Evolutionary conservation across 2,329 filamentous ascomycete genomes (phyloP).

Genomic region (Tolypocladium guangdongense): DNA sequence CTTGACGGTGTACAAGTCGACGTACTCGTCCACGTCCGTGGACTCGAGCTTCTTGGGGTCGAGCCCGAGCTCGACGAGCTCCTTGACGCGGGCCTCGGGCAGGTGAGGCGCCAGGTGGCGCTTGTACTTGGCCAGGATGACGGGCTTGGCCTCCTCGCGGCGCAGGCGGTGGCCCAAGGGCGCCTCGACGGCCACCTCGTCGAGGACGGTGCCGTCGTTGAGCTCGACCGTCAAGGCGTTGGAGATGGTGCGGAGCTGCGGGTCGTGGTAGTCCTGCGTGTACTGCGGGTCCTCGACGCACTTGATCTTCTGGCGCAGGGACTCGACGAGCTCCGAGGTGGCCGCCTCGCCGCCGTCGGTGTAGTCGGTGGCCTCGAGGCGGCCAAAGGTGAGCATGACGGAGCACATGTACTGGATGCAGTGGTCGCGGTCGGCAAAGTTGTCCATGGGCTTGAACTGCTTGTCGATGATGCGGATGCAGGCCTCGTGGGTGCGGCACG

Average conservation of each 20-base stretch:
- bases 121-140: conserved; percentile 93
- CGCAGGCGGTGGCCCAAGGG: conserved; percentile 86
- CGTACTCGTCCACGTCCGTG: conserved; percentile 83
- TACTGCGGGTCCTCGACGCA: conserved; percentile 95
- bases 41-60: conserved; percentile 65
- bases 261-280: conserved; percentile 92
- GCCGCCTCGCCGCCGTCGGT: conserved; percentile 86
- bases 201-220: conserved; percentile 84
- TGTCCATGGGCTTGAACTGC: conserved; percentile 99
- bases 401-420: conserved; percentile 99
- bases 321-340: conserved; percentile 79
- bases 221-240: conserved; percentile 93
- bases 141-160: conserved; percentile 93
- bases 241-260: conserved; percentile 85
- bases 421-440: conserved; percentile 98
- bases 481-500: conserved; percentile 94
- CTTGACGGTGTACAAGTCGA: conserved; percentile 66
- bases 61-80: conserved; percentile 71
- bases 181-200: conserved; percentile 87
- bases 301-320: conserved; percentile 82
- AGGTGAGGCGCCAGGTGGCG: conserved; percentile 82
- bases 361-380: conserved; percentile 89
- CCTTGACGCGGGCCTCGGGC: conserved; percentile 62
- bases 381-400: conserved; percentile 91
- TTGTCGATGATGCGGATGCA: conserved; percentile 99